Percentiles rank a stretch among this genome's conserved stretches.
Evolutionary conservation across 495 filamentous ascomycete species (phyloP).

Genomic region (Podospora fimiseda): DNA sequence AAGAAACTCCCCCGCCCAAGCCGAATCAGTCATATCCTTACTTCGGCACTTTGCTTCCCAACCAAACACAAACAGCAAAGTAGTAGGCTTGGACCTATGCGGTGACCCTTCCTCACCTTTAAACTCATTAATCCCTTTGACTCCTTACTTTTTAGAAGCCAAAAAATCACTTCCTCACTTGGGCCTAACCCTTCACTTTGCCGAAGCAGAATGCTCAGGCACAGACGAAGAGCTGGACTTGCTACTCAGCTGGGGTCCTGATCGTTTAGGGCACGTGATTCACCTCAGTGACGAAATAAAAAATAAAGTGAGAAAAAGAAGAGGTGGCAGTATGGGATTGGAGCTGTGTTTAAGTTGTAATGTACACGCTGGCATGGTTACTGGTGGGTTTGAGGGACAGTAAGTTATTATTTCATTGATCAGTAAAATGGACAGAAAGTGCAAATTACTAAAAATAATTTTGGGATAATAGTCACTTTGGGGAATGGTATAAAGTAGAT

Average conservation of each 20-base stretch:
- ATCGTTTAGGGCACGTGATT: constrained; percentile 75
- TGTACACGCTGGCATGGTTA: constrained; percentile 66
- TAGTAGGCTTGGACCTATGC: constrained; percentile 77
- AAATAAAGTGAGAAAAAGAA: constrained; percentile 40
- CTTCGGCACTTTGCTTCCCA: constrained; percentile 44
- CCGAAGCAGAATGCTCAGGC: constrained; percentile 52
- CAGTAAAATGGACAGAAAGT: neutral
- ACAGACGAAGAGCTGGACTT: constrained; percentile 51
- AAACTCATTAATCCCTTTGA: constrained; percentile 52
- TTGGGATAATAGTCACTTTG: constrained; percentile 26
- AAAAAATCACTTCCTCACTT: constrained; percentile 40
- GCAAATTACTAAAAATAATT: neutral
- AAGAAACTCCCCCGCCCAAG: constrained; percentile 49
- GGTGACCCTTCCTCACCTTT: constrained; percentile 61
- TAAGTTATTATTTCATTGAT: constrained; percentile 17
- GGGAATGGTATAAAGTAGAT: constrained; percentile 33
- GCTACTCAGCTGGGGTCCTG: constrained; percentile 59
- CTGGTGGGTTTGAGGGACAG: constrained; percentile 61
- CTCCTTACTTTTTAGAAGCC: constrained; percentile 51
- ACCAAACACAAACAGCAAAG: constrained; percentile 30
- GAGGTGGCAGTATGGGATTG: constrained; percentile 53
- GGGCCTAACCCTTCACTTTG: constrained; percentile 71
- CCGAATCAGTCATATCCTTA: constrained; percentile 55
- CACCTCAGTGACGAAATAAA: constrained; percentile 56
- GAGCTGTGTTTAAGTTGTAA: constrained; percentile 81